Percentiles rank a stretch among this genome's conserved stretches.
Evolutionary conservation across 139 green algal species (phyloP).

Genomic region (Coelastrella sp.): DNA sequence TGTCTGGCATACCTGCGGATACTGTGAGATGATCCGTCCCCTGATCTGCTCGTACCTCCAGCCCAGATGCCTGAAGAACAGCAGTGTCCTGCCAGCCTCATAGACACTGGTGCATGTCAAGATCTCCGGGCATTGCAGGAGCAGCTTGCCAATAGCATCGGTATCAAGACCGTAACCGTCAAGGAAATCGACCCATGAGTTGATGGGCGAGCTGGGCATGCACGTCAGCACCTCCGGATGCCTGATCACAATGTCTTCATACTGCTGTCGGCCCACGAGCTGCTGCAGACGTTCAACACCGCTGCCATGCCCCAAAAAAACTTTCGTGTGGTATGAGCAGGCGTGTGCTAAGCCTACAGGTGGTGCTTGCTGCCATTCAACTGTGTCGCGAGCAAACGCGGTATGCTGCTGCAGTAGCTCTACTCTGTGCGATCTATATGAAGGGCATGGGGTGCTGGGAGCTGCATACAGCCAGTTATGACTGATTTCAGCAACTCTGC

Average conservation of each 20-base stretch:
- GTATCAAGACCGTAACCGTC: neutral
- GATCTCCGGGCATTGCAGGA: slow-evolving; percentile 12
- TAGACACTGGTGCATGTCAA: slow-evolving; percentile 10
- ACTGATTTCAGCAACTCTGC: too few relatives aligned
- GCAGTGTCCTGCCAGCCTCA: neutral
- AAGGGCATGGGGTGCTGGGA: too few relatives aligned
- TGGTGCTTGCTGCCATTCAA: too few relatives aligned
- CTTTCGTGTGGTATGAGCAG: too few relatives aligned
- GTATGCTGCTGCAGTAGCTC: too few relatives aligned
- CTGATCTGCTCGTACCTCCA: neutral
- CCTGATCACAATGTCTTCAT: neutral
- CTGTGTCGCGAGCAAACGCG: too few relatives aligned
- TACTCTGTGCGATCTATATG: too few relatives aligned
- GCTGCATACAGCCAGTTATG: too few relatives aligned
- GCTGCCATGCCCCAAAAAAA: neutral
- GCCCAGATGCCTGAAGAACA: slow-evolving; percentile 16
- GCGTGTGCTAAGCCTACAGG: too few relatives aligned
- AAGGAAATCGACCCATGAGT: slow-evolving; percentile 12
- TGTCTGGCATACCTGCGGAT: neutral
- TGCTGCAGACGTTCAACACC: neutral
- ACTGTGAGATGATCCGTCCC: neutral
- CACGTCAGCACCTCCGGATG: neutral
- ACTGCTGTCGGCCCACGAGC: neutral
- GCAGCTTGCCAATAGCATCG: neutral
- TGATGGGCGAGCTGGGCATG: neutral